Conservation (phyloP, 164 flowering plant genomes). For the Magnolia sinica region DNA sequence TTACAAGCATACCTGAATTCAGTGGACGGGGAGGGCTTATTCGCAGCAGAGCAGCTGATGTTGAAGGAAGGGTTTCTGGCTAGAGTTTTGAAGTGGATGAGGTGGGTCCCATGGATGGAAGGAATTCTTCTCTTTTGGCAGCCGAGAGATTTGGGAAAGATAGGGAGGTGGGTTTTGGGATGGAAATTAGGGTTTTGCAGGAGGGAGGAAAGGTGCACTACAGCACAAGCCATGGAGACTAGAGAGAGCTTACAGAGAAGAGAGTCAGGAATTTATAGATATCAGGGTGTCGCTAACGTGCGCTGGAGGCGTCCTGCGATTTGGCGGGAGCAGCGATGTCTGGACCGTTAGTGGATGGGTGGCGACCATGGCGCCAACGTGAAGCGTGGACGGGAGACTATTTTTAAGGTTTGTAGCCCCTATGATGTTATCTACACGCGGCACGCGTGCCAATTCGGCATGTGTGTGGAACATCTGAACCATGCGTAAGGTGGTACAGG, state of each 20-base stretch:
- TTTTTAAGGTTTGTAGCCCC: too few species aligned
- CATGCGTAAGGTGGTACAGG: too few species aligned
- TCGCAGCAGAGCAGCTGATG: constrained; percentile 48
- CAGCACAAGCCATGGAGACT: constrained; percentile 8
- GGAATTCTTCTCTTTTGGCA: neutral
- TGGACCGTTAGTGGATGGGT: neutral
- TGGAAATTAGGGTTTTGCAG: constrained; percentile 17
- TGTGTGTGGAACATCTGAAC: too few species aligned
- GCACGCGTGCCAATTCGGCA: too few species aligned
- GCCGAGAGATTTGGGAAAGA: constrained; percentile 15
- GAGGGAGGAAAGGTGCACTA: neutral
- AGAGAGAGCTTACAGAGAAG: too few species aligned
- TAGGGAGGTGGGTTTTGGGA: constrained; percentile 4
- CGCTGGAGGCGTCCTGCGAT: neutral
- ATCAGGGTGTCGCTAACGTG: too few species aligned
- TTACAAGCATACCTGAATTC: constrained; percentile 35
- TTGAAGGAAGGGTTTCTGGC: constrained; percentile 11
- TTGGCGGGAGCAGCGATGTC: neutral
- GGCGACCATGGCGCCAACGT: constrained; percentile 9
- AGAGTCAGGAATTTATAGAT: neutral
- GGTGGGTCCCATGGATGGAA: constrained; percentile 2
- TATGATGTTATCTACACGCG: too few species aligned
- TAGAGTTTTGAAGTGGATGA: neutral
- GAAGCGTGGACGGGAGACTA: too few species aligned
- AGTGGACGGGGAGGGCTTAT: constrained; percentile 44